These are phyloP conservation scores for Spinacia oleracea DNA, from an alignment of 179 eudicot genomes.

Conservation along the genomic window DNA sequence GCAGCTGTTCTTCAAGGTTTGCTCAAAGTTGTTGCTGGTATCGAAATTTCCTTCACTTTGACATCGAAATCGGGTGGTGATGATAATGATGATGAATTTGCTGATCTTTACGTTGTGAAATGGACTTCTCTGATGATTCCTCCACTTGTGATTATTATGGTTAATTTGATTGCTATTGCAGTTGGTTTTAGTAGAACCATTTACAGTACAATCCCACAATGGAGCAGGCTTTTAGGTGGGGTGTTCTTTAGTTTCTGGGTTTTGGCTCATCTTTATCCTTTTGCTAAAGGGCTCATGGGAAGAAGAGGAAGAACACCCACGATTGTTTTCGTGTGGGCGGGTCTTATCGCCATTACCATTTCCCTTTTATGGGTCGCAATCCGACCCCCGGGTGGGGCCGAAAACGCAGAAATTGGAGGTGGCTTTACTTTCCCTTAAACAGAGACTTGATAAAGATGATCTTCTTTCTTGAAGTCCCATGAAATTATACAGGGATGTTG, in stretches of 20 bases:
- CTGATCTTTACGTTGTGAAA: constrained; percentile 41
- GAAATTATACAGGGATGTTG: constrained; percentile 4
- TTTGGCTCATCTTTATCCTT: constrained; percentile 48
- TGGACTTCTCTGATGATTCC: constrained; percentile 56
- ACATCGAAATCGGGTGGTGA: constrained; percentile 43
- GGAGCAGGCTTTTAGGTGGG: constrained; percentile 48
- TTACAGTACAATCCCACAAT: constrained; percentile 47
- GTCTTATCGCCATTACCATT: constrained; percentile 45
- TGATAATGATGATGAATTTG: constrained; percentile 42
- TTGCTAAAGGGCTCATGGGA: constrained; percentile 52
- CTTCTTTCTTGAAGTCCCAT: background rate
- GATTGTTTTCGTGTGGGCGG: constrained; percentile 45
- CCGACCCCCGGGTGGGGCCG: constrained; percentile 37
- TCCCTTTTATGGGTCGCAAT: constrained; percentile 47
- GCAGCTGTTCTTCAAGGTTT: constrained; percentile 48
- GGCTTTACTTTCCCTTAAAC: constrained; percentile 40
- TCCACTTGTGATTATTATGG: constrained; percentile 46
- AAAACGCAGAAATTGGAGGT: constrained; percentile 36
- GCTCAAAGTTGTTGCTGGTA: constrained; percentile 47
- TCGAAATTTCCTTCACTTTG: constrained; percentile 48
- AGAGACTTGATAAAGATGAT: constrained; percentile 3
- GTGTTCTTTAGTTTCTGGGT: constrained; percentile 58
- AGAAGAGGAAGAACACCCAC: constrained; percentile 50
- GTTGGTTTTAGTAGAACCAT: constrained; percentile 45
- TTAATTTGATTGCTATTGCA: constrained; percentile 44